These are phyloP conservation scores for Bolboschoenoplectus hybrid DNA, from an alignment of 202 grass and related monocot species.

Conservation along the genomic window DNA sequence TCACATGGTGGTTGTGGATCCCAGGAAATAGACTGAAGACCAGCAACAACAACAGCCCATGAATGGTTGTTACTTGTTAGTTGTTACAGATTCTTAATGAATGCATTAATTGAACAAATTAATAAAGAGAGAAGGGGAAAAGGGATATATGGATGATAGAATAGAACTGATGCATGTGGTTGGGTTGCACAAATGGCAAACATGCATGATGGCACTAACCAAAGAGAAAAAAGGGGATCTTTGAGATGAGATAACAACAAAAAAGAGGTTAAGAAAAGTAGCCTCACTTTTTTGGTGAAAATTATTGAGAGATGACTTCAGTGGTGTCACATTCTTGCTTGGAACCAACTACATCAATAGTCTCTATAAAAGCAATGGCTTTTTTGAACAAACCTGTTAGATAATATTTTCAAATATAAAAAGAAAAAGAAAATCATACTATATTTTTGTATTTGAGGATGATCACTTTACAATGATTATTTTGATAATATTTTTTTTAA, in stretches of 20 bases:
- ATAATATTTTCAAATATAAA: neutral
- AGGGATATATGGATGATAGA: conserved; percentile 15
- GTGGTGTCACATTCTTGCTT: conserved; percentile 14
- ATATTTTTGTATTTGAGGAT: neutral
- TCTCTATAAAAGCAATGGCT: neutral
- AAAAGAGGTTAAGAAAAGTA: conserved; percentile 28
- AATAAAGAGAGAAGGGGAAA: conserved; percentile 3
- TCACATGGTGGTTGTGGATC: conserved; percentile 4
- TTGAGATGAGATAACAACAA: neutral
- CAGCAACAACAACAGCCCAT: conserved; percentile 3
- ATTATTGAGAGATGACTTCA: neutral
- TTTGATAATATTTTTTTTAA: too few species aligned
- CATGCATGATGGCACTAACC: conserved; percentile 32
- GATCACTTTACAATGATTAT: too few species aligned
- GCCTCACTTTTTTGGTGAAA: conserved; percentile 13
- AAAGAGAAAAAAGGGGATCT: neutral
- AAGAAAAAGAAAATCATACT: neutral
- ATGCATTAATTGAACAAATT: conserved; percentile 41
- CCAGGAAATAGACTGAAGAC: conserved; percentile 30
- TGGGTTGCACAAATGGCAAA: conserved; percentile 35
- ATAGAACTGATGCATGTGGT: conserved; percentile 31
- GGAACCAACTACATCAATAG: neutral
- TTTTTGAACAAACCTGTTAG: neutral
- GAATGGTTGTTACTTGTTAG: neutral
- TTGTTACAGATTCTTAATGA: conserved; percentile 19